phyloP scores from a whole-genome alignment of 1,139 yeast species.

The Hyphopichia buzzinii region DNA sequence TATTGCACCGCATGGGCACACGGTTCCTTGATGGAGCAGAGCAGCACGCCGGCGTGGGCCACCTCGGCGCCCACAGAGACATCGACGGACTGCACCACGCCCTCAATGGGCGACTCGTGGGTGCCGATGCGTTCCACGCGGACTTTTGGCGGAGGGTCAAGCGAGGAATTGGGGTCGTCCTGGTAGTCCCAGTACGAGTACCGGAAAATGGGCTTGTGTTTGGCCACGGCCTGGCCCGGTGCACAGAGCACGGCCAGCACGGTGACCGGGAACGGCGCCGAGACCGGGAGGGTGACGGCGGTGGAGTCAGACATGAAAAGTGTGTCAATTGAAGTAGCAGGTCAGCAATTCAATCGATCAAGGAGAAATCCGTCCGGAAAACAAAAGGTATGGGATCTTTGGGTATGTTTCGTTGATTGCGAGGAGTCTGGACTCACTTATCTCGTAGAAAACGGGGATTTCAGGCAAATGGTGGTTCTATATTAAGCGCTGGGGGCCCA shows the following conservation, averaged over 20 bases:
- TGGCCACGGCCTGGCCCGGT: conserved; percentile 46
- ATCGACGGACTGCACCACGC: conserved; percentile 52
- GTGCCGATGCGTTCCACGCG: conserved; percentile 64
- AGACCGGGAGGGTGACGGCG: conserved; percentile 46
- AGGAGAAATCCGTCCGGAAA: too few relatives aligned
- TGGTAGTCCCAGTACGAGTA: conserved; percentile 70
- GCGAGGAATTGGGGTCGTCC: conserved; percentile 53
- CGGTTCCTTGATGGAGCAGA: conserved; percentile 69
- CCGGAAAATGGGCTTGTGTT: conserved; percentile 55
- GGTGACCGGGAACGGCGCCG: conserved; percentile 70
- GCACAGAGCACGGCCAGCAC: conserved; percentile 48
- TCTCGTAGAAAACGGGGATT: too few relatives aligned
- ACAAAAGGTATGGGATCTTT: too few relatives aligned
- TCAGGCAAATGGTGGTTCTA: too few relatives aligned
- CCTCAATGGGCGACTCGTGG: conserved; percentile 83
- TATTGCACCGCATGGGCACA: conserved; percentile 95
- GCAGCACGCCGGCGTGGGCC: conserved; percentile 43
- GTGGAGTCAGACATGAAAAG: conserved; percentile 37
- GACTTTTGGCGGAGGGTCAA: conserved; percentile 41
- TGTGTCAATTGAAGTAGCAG: too few relatives aligned
- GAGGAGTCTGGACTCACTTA: too few relatives aligned
- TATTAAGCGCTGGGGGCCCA: too few relatives aligned
- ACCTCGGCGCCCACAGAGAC: conserved; percentile 62
- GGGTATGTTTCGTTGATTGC: too few relatives aligned
- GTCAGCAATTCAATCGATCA: too few relatives aligned